A percentile compares a stretch with the other conserved stretches of the same genome.
Evolutionary conservation across 352 stramenopile species (phyloP).

Genomic region (Halophytophthora batemanensis): DNA sequence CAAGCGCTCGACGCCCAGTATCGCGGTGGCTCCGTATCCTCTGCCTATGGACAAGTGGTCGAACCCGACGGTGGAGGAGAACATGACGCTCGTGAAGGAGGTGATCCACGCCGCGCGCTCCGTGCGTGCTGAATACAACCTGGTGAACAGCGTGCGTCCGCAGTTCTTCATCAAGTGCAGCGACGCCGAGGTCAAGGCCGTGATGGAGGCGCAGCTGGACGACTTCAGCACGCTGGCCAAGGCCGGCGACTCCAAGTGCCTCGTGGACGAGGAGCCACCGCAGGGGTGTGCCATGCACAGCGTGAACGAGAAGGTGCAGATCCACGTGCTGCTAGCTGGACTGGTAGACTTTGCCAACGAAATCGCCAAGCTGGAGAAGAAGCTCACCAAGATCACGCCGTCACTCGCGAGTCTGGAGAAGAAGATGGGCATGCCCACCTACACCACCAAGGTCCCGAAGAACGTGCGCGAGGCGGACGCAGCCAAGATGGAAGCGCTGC

Average conservation of each 20-base stretch:
- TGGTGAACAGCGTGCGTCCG: constrained; percentile 76
- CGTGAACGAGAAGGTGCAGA: constrained; percentile 93
- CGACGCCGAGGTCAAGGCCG: constrained; percentile 64
- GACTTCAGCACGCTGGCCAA: constrained; percentile 96
- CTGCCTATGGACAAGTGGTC: constrained; percentile 75
- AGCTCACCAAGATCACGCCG: constrained; percentile 77
- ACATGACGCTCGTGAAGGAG: constrained; percentile 93
- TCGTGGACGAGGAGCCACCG: constrained; percentile 78
- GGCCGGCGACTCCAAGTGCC: constrained; percentile 86
- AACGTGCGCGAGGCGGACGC: constrained; percentile 75
- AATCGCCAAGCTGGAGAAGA: constrained; percentile 89
- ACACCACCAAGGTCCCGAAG: constrained; percentile 75
- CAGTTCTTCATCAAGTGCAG: constrained; percentile 90
- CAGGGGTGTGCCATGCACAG: constrained; percentile 91
- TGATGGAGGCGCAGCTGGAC: constrained; percentile 82
- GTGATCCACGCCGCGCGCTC: constrained; percentile 95
- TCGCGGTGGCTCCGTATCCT: constrained; percentile 82
- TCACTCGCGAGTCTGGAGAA: constrained; percentile 72
- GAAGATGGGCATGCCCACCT: constrained; percentile 82
- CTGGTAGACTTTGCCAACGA: constrained; percentile 89
- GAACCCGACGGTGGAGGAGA: constrained; percentile 86
- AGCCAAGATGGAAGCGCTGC: constrained; percentile 71
- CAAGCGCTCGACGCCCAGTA: constrained; percentile 61
- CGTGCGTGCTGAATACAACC: constrained; percentile 86
- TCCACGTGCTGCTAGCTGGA: constrained; percentile 82